phyloP scores from a whole-genome alignment of 345 rosid genomes.

The Heritiera fomes region DNA sequence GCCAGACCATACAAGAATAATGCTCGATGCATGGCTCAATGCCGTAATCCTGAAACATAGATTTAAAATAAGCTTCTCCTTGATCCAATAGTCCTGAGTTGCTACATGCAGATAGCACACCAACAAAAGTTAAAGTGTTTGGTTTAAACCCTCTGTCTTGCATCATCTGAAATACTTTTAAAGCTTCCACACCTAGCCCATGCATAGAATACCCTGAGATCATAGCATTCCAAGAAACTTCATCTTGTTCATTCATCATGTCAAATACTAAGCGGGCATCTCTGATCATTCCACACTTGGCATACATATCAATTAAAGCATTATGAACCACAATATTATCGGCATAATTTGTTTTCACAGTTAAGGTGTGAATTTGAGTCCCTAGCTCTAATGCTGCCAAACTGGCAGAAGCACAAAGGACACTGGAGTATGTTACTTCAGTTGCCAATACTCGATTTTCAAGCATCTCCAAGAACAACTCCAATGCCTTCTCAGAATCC shows the following conservation, averaged over 20 bases:
- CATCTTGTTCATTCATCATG: slow-evolving; percentile 44
- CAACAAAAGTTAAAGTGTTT: slow-evolving; percentile 63
- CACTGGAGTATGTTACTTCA: slow-evolving; percentile 80
- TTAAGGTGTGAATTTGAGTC: slow-evolving; percentile 64
- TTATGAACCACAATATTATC: slow-evolving; percentile 56
- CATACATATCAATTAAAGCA: slow-evolving; percentile 90
- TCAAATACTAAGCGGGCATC: slow-evolving; percentile 62
- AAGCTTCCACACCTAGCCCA: slow-evolving; percentile 61
- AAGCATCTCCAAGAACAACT: slow-evolving; percentile 59
- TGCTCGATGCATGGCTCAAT: slow-evolving; percentile 80
- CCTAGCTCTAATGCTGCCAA: slow-evolving; percentile 76
- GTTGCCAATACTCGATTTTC: slow-evolving; percentile 51
- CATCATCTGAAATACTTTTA: slow-evolving; percentile 62
- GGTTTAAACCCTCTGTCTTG: slow-evolving; percentile 55
- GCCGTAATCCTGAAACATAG: slow-evolving; percentile 63
- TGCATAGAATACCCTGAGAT: slow-evolving; percentile 83
- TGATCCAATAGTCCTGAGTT: slow-evolving; percentile 63
- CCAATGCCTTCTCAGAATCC: slow-evolving; percentile 58
- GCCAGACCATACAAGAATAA: slow-evolving; percentile 81
- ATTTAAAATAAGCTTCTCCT: slow-evolving; percentile 69
- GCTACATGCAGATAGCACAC: slow-evolving; percentile 83
- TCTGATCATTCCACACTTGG: slow-evolving; percentile 78
- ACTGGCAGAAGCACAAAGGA: slow-evolving; percentile 74
- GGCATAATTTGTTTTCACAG: slow-evolving; percentile 58
- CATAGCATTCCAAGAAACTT: slow-evolving; percentile 79